Evolutionary conservation across 2,329 filamentous ascomycete genomes (phyloP), one percentile per base, ranked within the genome.

Genomic region (Paraphaeosphaeria minitans): DNA sequence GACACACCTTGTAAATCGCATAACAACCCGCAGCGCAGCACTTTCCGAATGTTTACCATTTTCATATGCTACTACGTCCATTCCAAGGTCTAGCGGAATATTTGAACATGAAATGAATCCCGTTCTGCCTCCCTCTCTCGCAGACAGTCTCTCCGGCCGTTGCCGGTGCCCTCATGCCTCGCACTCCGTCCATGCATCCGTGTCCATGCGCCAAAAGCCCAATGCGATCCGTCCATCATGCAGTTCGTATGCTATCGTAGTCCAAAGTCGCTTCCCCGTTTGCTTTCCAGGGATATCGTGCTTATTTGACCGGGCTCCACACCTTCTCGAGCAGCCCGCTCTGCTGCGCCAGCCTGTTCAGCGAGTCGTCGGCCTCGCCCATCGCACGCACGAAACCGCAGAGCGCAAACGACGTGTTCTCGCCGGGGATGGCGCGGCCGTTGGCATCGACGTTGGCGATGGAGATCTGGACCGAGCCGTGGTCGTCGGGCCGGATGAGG

Each of bases 351-450:
- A 53, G 39, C 24, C 50, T 22, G 24, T 53, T 53, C 39, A 53
- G 12, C 14, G 50, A 53, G 50, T 53, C 50, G 14, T 53, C 50
- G 14, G 37, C 39, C 50, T 53, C 50, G 50, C 50, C 50, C 50
- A 53, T 53, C 16, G 37, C 50, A 3, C 39, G 37, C n/a, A 53
- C 50, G 27, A 53, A 53, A 12, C 50, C 50, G 8, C 14, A 53
- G 9, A 53, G 50, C 22, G 50, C 50, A 16, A 43, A 53, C 16
- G 24, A 31, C 0, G 37, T 42, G 50, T 53, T 53, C 1, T 53
- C 37, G 8, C 50, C 50, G 8, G 50, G n/a, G 12, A 31, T 43
- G 24, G 24, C 24, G 37, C 39, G 50, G 13, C 37, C 39, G 24
- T 53, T 37, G 14, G 21, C 37, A 14, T 22, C 29, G 24, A 53